phyloP scores from a whole-genome alignment of 495 filamentous ascomycete species.

The Penicillium tannophilum region DNA sequence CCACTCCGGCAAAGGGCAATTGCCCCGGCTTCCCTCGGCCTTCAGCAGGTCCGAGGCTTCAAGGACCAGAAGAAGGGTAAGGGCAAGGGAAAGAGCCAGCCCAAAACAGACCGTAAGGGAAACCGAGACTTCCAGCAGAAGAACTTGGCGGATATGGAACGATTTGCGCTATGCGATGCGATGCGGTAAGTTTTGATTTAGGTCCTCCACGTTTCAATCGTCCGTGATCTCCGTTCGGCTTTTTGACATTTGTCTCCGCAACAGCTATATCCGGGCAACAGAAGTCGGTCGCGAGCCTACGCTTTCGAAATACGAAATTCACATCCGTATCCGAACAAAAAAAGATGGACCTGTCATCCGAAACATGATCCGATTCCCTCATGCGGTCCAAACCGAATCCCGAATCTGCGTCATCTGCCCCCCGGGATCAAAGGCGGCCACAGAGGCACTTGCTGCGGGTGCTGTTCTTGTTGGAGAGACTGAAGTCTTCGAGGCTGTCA shows the following conservation, averaged over 20 bases:
- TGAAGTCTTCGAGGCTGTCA: conserved; percentile 77
- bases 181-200: conserved; percentile 67
- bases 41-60: conserved; percentile 44
- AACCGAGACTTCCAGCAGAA: conserved; percentile 62
- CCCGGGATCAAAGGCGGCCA: conserved; percentile 66
- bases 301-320: conserved; percentile 81
- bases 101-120: conserved; percentile 66
- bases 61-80: conserved; percentile 41
- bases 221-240: neutral
- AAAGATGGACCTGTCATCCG: conserved; percentile 85
- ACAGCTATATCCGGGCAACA: conserved; percentile 83
- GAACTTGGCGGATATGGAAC: conserved; percentile 61
- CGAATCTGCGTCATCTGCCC: conserved; percentile 88
- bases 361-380: conserved; percentile 83
- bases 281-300: conserved; percentile 83
- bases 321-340: conserved; percentile 72
- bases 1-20: conserved; percentile 36
- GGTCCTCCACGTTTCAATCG: neutral
- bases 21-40: conserved; percentile 33
- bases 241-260: conserved; percentile 18
- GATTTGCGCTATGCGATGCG: conserved; percentile 84
- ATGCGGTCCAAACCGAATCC: conserved; percentile 81
- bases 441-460: conserved; percentile 71
- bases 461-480: conserved; percentile 84
- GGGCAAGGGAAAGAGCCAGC: conserved; percentile 48